Evolutionary conservation across 352 stramenopile species (phyloP).

Genomic region (Phytophthora agathidicida): DNA sequence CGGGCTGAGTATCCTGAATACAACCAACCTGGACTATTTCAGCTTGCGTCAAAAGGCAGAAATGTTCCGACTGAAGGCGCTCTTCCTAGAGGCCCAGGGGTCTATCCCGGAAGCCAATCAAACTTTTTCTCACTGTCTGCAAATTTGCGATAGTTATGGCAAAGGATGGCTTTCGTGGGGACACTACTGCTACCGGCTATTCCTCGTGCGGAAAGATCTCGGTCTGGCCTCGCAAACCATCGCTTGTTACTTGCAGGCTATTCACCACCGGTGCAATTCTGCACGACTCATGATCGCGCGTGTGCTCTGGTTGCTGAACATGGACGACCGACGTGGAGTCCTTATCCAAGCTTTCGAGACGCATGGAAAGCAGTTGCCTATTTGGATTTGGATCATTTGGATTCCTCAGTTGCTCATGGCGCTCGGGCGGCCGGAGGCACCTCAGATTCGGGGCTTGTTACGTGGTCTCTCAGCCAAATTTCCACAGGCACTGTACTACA

Average conservation of each 20-base stretch:
- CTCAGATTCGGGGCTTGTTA: slow-evolving; percentile 83
- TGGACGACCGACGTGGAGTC: slow-evolving; percentile 80
- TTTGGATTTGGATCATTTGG: slow-evolving; percentile 99
- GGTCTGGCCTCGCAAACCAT: slow-evolving; percentile 90
- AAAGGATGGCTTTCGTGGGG: slow-evolving; percentile 96
- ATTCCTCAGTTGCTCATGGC: slow-evolving; percentile 97
- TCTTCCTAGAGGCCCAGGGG: slow-evolving; percentile 90
- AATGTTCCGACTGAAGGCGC: slow-evolving; percentile 92
- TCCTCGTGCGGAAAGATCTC: slow-evolving; percentile 76
- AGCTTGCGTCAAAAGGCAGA: slow-evolving; percentile 91
- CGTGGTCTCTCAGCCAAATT: slow-evolving; percentile 92
- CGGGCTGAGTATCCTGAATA: slow-evolving; percentile 93
- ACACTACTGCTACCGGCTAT: slow-evolving; percentile 91
- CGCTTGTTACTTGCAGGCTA: slow-evolving; percentile 93
- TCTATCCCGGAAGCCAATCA: slow-evolving; percentile 84
- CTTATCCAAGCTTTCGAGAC: slow-evolving; percentile 93
- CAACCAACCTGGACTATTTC: slow-evolving; percentile 94
- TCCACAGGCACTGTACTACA: slow-evolving; percentile 98
- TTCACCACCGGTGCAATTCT: slow-evolving; percentile 90
- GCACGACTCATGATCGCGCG: slow-evolving; percentile 90
- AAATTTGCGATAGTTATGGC: slow-evolving; percentile 92
- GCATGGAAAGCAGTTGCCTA: slow-evolving; percentile 93
- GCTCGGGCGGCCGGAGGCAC: slow-evolving; percentile 92
- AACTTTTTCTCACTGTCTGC: slow-evolving; percentile 91
- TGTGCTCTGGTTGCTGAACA: slow-evolving; percentile 91